Percentiles rank a stretch among this genome's conserved stretches.
These are phyloP conservation scores for Diaporthe citri DNA, from an alignment of 2,329 filamentous ascomycete genomes.

Conservation along the genomic window DNA sequence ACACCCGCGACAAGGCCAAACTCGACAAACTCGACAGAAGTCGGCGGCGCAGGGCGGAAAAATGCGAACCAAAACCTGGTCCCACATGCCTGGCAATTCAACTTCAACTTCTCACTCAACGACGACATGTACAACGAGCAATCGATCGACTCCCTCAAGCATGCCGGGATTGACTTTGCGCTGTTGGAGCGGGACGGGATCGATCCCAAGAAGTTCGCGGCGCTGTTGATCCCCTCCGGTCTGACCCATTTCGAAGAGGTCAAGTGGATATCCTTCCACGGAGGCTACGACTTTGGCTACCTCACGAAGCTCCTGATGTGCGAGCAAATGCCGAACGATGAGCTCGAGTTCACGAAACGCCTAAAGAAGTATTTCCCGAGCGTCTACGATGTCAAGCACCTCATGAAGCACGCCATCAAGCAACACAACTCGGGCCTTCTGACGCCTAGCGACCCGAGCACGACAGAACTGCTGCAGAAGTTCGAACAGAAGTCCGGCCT, in stretches of 20 bases:
- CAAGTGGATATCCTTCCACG: slow-evolving; percentile 97
- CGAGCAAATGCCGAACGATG: slow-evolving; percentile 86
- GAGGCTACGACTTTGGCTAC: slow-evolving; percentile 98
- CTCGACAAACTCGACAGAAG: slow-evolving; percentile 56
- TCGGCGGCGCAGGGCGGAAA: slow-evolving; percentile 54
- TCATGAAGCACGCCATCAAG: slow-evolving; percentile 89
- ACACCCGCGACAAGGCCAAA: slow-evolving; percentile 79
- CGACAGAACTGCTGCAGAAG: slow-evolving; percentile 81
- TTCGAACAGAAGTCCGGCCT: slow-evolving; percentile 92
- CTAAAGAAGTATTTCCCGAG: slow-evolving; percentile 95
- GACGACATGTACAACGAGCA: slow-evolving; percentile 98
- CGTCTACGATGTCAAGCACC: slow-evolving; percentile 95
- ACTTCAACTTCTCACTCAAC: slow-evolving; percentile 95
- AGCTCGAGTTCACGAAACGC: slow-evolving; percentile 87
- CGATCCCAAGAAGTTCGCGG: slow-evolving; percentile 88
- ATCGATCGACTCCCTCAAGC: slow-evolving; percentile 90
- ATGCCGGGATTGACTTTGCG: slow-evolving; percentile 92
- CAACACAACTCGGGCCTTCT: slow-evolving; percentile 74
- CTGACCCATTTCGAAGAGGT: slow-evolving; percentile 89
- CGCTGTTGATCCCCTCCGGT: slow-evolving; percentile 90
- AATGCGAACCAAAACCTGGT: slow-evolving; percentile 64
- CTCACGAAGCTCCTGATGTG: slow-evolving; percentile 93
- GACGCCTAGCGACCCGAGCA: slow-evolving; percentile 73
- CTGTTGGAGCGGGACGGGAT: slow-evolving; percentile 90
- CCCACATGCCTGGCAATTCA: slow-evolving; percentile 98